These are phyloP conservation scores for Nakazawaea sp. DNA, from an alignment of 805 yeast genomes.

Conservation along the genomic window DNA sequence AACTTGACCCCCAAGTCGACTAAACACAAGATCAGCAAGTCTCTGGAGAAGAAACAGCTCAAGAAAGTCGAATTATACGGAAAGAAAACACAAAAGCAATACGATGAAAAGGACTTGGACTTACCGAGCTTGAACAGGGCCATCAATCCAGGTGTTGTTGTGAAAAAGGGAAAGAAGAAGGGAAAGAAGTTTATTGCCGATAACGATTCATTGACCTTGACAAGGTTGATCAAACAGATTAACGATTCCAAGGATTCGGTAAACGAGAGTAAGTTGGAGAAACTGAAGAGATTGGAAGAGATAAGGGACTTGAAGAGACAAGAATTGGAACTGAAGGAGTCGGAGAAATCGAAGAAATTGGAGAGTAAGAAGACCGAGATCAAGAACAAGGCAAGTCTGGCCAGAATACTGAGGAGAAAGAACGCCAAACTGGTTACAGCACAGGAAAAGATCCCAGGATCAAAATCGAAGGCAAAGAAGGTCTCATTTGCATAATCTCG, in stretches of 20 bases:
- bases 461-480: constrained; percentile 27
- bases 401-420: constrained; percentile 66
- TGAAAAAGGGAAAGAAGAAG: constrained; percentile 73
- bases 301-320: constrained; percentile 78
- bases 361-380: constrained; percentile 76
- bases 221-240: constrained; percentile 69
- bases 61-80: constrained; percentile 64
- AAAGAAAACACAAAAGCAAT: constrained; percentile 46
- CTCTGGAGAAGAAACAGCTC: constrained; percentile 58
- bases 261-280: constrained; percentile 85
- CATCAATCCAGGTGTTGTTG: constrained; percentile 73
- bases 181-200: constrained; percentile 77
- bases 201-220: constrained; percentile 53
- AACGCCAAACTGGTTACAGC: constrained; percentile 22
- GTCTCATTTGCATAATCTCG: constrained; percentile 49
- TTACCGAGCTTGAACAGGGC: constrained; percentile 80
- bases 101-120: constrained; percentile 71
- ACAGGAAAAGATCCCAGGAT: constrained; percentile 17
- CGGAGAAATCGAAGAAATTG: constrained; percentile 56
- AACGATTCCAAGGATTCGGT: constrained; percentile 75
- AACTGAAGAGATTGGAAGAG: constrained; percentile 82
- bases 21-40: constrained; percentile 40
- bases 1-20: constrained; percentile 54
- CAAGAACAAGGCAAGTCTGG: constrained; percentile 62
- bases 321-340: constrained; percentile 83